A percentile compares a stretch with the other conserved stretches of the same genome.
Evolutionary conservation across 768 basidiomycete species (phyloP).

Genomic region (Tulasnella sp.): DNA sequence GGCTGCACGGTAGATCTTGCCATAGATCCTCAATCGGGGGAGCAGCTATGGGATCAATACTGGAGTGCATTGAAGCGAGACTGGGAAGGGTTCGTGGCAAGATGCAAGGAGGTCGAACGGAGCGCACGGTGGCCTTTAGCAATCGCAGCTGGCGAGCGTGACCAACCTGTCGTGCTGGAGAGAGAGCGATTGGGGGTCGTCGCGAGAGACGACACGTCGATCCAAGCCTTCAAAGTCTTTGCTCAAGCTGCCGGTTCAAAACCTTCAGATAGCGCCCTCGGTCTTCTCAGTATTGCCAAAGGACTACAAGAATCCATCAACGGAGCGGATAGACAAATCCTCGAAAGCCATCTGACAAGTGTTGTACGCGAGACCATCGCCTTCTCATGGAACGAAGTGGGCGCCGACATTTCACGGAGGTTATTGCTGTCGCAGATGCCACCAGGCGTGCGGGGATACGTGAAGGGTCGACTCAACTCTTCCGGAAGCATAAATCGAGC

Average conservation of each 20-base stretch:
- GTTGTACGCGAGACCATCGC: constrained; percentile 65
- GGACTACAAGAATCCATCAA: not conserved
- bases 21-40: constrained; percentile 66
- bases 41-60: constrained; percentile 63
- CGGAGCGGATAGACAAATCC: constrained; percentile 24
- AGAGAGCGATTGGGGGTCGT: constrained; percentile 62
- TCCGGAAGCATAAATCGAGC: constrained; percentile 37
- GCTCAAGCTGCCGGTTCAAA: not conserved
- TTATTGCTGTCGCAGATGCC: constrained; percentile 51
- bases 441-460: constrained; percentile 29
- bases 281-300: not conserved
- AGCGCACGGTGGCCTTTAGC: constrained; percentile 70
- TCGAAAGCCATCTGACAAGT: constrained; percentile 46
- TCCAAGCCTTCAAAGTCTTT: constrained; percentile 30
- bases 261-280: not conserved
- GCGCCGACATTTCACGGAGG: constrained; percentile 6
- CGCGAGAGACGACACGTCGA: constrained; percentile 54
- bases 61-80: constrained; percentile 80
- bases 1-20: constrained; percentile 72
- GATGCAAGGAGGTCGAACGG: constrained; percentile 83
- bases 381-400: constrained; percentile 57
- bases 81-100: constrained; percentile 92
- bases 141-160: constrained; percentile 35
- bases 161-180: constrained; percentile 51
- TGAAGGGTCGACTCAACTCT: constrained; percentile 42